Evolutionary conservation across 345 rosid species (phyloP).

Genomic region (Zanthoxylum bungeanum): DNA sequence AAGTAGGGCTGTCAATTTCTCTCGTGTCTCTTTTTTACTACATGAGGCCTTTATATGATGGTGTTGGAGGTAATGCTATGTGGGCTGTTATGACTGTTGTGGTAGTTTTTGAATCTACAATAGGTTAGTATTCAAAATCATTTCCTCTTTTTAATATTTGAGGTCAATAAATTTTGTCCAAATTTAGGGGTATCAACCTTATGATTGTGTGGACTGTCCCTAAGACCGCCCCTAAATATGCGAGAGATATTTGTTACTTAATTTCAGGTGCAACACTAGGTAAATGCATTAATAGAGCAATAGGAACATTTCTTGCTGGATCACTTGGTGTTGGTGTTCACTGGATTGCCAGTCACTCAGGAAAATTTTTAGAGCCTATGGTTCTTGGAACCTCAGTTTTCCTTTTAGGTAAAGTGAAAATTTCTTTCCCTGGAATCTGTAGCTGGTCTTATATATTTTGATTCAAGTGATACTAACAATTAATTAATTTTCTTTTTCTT

Average conservation of each 20-base stretch:
- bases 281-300: constrained; percentile 62
- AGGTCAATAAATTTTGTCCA: too few species aligned
- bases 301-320: constrained; percentile 65
- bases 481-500: constrained; percentile 1
- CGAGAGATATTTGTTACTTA: too few species aligned
- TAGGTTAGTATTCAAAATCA: constrained; percentile 38
- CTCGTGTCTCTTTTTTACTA: constrained; percentile 68
- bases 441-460: not conserved
- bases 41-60: constrained; percentile 64
- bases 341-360: constrained; percentile 57
- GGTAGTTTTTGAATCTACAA: constrained; percentile 62
- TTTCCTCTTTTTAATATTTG: too few species aligned
- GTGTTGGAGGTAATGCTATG: constrained; percentile 62
- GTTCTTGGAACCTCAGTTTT: constrained; percentile 60
- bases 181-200: too few species aligned
- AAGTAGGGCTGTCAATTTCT: constrained; percentile 68
- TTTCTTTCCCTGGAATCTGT: too few species aligned
- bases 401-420: constrained; percentile 46
- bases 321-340: constrained; percentile 60
- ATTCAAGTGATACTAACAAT: too few species aligned
- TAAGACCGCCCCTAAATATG: too few species aligned
- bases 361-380: constrained; percentile 41
- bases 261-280: constrained; percentile 63
- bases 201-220: too few species aligned
- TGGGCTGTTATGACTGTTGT: constrained; percentile 86